A percentile compares a stretch with the other conserved stretches of the same genome.
Conservation (phyloP, 2,329 filamentous ascomycete species). For the Hymenoscyphus infarciens region DNA sequence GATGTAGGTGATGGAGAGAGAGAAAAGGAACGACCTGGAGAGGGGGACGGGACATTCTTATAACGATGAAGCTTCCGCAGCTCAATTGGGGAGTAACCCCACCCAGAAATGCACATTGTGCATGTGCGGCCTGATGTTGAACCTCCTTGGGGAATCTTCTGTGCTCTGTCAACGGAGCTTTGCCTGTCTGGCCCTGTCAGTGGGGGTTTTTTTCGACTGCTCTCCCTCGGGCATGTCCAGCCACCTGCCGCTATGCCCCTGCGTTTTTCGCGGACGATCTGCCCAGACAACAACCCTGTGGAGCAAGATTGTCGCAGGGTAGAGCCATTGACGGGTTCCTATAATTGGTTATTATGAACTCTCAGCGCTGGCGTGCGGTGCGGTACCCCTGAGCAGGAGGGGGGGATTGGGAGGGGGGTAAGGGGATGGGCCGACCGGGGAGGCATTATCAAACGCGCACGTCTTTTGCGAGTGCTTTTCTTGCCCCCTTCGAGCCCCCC, state of each 20-base stretch:
- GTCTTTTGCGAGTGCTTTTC: neutral
- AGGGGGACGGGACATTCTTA: constrained; percentile 19
- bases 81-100: neutral
- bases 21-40: constrained; percentile 14
- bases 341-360: neutral
- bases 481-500: neutral
- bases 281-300: neutral
- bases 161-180: too few species aligned
- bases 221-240: neutral
- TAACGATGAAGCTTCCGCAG: constrained; percentile 10
- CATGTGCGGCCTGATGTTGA: neutral
- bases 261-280: neutral
- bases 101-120: neutral
- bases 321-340: neutral
- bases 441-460: neutral
- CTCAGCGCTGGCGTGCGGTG: neutral
- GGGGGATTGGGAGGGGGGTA: neutral
- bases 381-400: neutral
- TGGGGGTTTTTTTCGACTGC: neutral
- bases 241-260: neutral
- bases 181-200: neutral
- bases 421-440: neutral
- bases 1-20: constrained; percentile 14
- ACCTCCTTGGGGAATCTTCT: neutral
- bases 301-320: constrained; percentile 1